Base-by-base conservation (phyloP, 257 asterid genomes). In the Solanum virginianum region DNA sequence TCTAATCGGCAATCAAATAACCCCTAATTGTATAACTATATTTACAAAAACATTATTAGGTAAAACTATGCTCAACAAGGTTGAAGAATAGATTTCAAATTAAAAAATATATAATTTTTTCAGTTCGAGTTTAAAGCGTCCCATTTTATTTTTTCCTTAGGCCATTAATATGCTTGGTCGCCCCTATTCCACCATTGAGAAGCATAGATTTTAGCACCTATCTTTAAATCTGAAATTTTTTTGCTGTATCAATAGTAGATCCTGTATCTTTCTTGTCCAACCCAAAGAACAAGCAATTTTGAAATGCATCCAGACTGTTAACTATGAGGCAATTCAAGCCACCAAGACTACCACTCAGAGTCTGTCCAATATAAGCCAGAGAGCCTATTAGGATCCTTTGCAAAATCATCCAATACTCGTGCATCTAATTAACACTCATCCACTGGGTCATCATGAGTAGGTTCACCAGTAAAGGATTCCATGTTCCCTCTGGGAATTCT, bases 281-380 rank as follows among this genome's bases (percentile, higher is more conserved):
- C 81, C 94, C 97, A 81, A 93, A 92, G 87, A 96, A 94, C 10
- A 95, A 95, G 92, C 98, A 95, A 65, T 86, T 94, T 86, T 95
- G 98, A 88, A 95, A 92, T 0, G 94, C 98, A 39, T 96, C 99
- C 91, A 94, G 89, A 87, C 99, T 96, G 94, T 91, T 90, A 49
- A 93, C 97, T 89, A 95, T 88, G 86, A 96, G 92, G 88, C 97
- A 96, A 92, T 87, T 95, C 90, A 94, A 88, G 82, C 98, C 97
- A 63, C 97, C 92, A 22, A 94, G 90, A 90, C 98, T 95, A 89
- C 95, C 98, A 71, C 95, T 94, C 83, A 96, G 92, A 87, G 39
- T 36, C 39, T 36, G 39, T 36, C 39, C 39, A 36, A 36, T 3
- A 36, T 36, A 36, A 3, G 39, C 39, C 39, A 36, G 39, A 36